Evolutionary conservation across 177 flowering plant genomes (phyloP).

Genomic region (Vitis hybrid): DNA sequence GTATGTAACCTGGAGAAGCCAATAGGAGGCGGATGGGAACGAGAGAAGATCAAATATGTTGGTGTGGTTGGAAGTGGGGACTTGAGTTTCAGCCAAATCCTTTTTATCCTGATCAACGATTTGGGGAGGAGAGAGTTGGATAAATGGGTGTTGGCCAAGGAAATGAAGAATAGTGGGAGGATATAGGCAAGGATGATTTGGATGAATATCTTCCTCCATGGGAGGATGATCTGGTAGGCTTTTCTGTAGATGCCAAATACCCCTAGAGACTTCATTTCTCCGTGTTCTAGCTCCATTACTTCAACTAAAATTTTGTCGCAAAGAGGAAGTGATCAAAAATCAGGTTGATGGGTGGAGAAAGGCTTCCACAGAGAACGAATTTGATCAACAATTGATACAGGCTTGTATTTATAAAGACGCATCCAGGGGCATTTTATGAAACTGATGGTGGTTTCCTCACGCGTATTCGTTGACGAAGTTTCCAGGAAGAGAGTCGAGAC

Average conservation of each 20-base stretch:
- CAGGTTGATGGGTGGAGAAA: too few species aligned
- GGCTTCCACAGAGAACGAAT: too few species aligned
- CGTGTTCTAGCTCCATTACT: slow-evolving; percentile 58
- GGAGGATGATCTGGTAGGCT: slow-evolving; percentile 38
- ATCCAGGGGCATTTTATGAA: too few species aligned
- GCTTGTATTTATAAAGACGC: too few species aligned
- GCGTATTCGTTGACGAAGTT: too few species aligned
- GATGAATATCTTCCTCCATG: slow-evolving; percentile 49
- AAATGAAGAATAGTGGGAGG: slow-evolving; percentile 61
- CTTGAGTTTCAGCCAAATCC: slow-evolving; percentile 15
- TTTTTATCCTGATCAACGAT: slow-evolving; percentile 24
- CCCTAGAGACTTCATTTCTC: slow-evolving; percentile 63
- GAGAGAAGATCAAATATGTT: slow-evolving; percentile 22
- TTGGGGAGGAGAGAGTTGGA: slow-evolving; percentile 26
- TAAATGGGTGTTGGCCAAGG: slow-evolving; percentile 46
- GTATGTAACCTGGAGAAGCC: slow-evolving; percentile 32
- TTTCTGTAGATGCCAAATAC: slow-evolving; percentile 49
- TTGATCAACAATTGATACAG: too few species aligned
- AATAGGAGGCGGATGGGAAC: slow-evolving; percentile 27
- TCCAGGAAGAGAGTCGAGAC: too few species aligned
- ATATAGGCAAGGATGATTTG: slow-evolving; percentile 49
- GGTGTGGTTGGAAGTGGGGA: slow-evolving; percentile 14
- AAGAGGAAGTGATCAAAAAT: background rate
- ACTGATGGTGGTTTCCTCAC: too few species aligned
- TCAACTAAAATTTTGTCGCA: background rate